phyloP scores from a whole-genome alignment of 2,329 filamentous ascomycete species.

The Diplodia intermedia region DNA sequence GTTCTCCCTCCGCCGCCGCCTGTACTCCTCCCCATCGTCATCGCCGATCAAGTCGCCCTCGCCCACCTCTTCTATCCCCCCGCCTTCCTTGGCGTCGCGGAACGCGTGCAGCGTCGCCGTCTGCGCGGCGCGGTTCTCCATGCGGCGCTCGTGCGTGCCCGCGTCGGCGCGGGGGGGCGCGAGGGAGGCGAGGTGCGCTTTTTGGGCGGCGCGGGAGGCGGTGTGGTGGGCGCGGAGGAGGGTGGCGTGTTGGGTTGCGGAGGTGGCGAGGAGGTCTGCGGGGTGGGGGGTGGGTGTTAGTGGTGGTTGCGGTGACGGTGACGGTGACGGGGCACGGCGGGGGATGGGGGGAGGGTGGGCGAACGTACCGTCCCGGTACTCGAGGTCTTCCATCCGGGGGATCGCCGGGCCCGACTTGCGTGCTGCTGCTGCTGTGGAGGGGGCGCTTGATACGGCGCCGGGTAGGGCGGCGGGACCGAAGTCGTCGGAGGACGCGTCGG shows the following conservation, averaged over 20 bases:
- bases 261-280: conserved; percentile 59
- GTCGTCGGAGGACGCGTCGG: conserved; percentile 69
- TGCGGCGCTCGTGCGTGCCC: conserved; percentile 78
- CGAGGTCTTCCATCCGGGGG: conserved; percentile 76
- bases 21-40: conserved; percentile 69
- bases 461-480: conserved; percentile 57
- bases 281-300: background rate
- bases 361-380: conserved; percentile 60
- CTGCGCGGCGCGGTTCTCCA: conserved; percentile 82
- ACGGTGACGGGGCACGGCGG: background rate
- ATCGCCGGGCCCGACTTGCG: conserved; percentile 62
- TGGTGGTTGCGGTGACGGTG: no score
- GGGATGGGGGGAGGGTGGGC: background rate
- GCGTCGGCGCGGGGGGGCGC: conserved; percentile 83
- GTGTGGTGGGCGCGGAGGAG: conserved; percentile 68
- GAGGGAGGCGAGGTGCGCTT: conserved; percentile 79
- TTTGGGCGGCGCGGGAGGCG: conserved; percentile 69
- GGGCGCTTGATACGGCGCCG: background rate
- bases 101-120: conserved; percentile 78
- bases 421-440: background rate
- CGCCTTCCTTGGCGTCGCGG: conserved; percentile 68
- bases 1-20: conserved; percentile 68
- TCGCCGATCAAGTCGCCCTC: conserved; percentile 81
- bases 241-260: conserved; percentile 52
- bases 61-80: conserved; percentile 65